Base-by-base conservation (phyloP, 192 early-diverging fungal genomes). In the Phlyctochytrium bullatum region DNA sequence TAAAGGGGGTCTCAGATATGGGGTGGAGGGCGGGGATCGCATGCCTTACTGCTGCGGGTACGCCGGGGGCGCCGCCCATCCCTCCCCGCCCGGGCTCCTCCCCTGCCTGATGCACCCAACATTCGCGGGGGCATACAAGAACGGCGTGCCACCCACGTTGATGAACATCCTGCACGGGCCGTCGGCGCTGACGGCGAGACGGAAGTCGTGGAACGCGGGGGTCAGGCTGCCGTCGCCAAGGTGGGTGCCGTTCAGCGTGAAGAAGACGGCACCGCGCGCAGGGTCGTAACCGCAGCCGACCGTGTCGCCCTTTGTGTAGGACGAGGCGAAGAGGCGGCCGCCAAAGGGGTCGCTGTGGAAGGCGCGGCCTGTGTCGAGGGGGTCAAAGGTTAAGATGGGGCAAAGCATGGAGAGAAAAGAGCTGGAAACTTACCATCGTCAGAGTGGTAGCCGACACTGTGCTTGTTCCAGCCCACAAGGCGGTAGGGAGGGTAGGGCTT, bases 381-480 rank as follows among this genome's bases (percentile, higher is more conserved):
- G n/a, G n/a, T n/a, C n/a, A n/a, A n/a, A n/a, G n/a, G n/a, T n/a
- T n/a, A 47, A 6, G 20, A 47, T 14, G 40, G 20, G 20, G 40
- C 6, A 47, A 47, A 47, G 40, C 20, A 6, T 14, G 40, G 20
- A 47, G 40, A 20, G 40, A 47, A 47, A 20, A 47, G 40, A 47
- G 20, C 40, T 47, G 6, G 40, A 47, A 58, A 6, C 33, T 61
- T 34, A 24, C 60, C 60, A 0, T 61, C 60, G 33, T 61, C 60
- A 33, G 28, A 31, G 33, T 61, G 60, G 33, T 61, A 61, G 12
- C 60, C 60, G 34, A 61, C 32, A 12, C 28, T 32, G 12, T 33
- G 20, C 34, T 24, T 25, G 17, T 34, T 17, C 60, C 60, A 61
- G 20, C 60, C 60, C 3, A 61, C 14, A 34, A 32, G 60, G 33